Conservation (phyloP, 306 rosid genomes). For the Ceratonia siliqua region DNA sequence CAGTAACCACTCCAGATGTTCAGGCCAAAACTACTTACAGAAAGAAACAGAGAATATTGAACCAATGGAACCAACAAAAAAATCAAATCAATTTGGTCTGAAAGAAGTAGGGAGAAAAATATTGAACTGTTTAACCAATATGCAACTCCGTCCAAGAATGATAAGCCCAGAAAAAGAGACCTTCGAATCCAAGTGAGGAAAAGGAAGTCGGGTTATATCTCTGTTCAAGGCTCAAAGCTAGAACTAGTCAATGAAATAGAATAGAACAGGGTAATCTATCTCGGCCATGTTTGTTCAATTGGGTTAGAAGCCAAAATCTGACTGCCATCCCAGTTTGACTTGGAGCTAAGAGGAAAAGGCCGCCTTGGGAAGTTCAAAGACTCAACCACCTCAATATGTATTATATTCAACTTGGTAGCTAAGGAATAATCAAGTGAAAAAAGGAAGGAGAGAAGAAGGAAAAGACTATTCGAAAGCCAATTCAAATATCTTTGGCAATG, state of each 20-base stretch:
- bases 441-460: neutral
- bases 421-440: too few relatives aligned
- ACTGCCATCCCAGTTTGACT: constrained; percentile 49
- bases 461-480: neutral
- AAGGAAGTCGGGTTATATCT: neutral
- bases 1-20: neutral
- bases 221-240: constrained; percentile 1
- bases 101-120: neutral
- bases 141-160: neutral
- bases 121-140: neutral
- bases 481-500: neutral
- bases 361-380: neutral
- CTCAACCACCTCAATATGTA: constrained; percentile 12
- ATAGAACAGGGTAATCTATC: constrained; percentile 7
- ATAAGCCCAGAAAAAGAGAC: constrained; percentile 2
- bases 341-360: constrained; percentile 37
- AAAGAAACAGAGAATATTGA: constrained; percentile 15
- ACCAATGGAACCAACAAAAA: constrained; percentile 1
- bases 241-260: neutral
- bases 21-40: constrained; percentile 3
- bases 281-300: neutral
- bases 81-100: neutral
- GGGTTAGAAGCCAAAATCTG: constrained; percentile 27
- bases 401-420: too few relatives aligned
- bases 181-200: neutral